A percentile compares a stretch with the other conserved stretches of the same genome.
These are phyloP conservation scores for Diaporthe citrichinensis DNA, from an alignment of 2,329 filamentous ascomycete species.

Conservation along the genomic window DNA sequence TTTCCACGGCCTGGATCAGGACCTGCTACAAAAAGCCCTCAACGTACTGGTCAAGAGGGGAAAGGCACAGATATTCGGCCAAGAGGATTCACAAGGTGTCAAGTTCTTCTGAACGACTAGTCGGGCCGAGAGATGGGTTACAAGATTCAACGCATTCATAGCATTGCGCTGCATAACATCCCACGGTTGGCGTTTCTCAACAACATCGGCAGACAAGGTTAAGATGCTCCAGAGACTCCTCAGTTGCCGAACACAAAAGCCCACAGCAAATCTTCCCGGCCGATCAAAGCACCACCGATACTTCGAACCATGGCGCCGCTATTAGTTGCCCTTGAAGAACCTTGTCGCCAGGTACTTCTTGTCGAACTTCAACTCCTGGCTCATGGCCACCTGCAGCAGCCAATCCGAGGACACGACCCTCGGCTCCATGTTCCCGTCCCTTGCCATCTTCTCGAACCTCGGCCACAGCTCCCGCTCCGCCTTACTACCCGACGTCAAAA, in stretches of 20 bases:
- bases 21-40: conserved; percentile 84
- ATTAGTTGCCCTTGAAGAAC: conserved; percentile 52
- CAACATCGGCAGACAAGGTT: not conserved
- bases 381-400: conserved; percentile 91
- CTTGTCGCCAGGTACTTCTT: conserved; percentile 71
- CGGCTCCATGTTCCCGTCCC: conserved; percentile 82
- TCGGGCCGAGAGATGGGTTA: not conserved
- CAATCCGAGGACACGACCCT: conserved; percentile 89
- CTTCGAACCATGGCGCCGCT: not conserved
- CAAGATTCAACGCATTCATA: not conserved
- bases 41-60: conserved; percentile 88
- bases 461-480: conserved; percentile 83
- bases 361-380: conserved; percentile 81
- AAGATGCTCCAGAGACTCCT: conserved; percentile 23
- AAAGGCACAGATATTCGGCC: conserved; percentile 93
- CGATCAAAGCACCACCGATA: not conserved
- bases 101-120: conserved; percentile 87
- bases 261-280: not conserved
- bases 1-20: conserved; percentile 89
- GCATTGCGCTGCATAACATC: not conserved
- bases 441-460: conserved; percentile 84
- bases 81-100: conserved; percentile 88
- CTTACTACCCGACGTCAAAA: conserved; percentile 78
- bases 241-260: conserved; percentile 20
- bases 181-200: conserved; percentile 1